These are phyloP conservation scores for Boletus fagicola DNA, from an alignment of 768 basidiomycete species.

Conservation along the genomic window DNA sequence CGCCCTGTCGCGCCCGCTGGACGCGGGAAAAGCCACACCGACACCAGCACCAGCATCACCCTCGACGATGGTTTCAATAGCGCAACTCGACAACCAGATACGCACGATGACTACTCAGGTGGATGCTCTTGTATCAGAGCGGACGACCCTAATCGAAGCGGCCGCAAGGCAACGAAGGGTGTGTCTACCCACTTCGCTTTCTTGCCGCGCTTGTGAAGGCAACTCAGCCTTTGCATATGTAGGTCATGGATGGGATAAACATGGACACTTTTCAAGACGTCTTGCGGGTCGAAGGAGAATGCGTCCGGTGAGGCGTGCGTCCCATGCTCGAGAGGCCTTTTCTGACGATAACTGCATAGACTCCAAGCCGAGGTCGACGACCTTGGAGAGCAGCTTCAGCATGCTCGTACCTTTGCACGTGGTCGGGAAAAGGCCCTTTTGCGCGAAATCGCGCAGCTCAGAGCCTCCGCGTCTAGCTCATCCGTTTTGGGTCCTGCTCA, in stretches of 20 bases:
- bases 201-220: not conserved
- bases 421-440: conserved; percentile 36
- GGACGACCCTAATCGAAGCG: conserved; percentile 29
- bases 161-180: conserved; percentile 26
- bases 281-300: conserved; percentile 35
- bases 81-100: conserved; percentile 39
- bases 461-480: not conserved
- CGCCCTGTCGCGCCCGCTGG: conserved; percentile 7
- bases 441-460: conserved; percentile 29
- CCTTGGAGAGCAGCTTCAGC: conserved; percentile 33
- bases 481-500: not conserved
- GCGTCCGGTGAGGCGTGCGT: conserved; percentile 30
- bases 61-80: conserved; percentile 19
- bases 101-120: conserved; percentile 34
- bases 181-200: not conserved
- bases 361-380: conserved; percentile 30
- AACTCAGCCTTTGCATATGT: not conserved
- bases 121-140: conserved; percentile 39
- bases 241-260: conserved; percentile 20
- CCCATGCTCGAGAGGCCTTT: not conserved
- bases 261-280: conserved; percentile 24
- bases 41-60: conserved; percentile 2
- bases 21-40: not conserved
- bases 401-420: conserved; percentile 20
- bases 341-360: conserved; percentile 18